Percentiles rank a stretch among this genome's conserved stretches.
Evolutionary conservation across 176 grass and related monocot species (phyloP).

Genomic region (Oryza brachyantha): DNA sequence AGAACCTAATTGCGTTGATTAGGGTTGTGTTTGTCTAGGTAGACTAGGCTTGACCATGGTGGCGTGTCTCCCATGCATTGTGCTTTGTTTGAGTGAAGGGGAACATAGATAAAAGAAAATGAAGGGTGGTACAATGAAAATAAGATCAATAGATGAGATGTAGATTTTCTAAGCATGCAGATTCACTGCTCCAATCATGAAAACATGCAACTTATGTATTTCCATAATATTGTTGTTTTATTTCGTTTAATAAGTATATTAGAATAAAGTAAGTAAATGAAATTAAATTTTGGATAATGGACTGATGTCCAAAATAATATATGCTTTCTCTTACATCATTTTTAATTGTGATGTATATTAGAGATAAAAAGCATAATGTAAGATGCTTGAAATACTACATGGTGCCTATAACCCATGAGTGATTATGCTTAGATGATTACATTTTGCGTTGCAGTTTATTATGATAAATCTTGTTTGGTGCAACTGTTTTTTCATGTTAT

Average conservation of each 20-base stretch:
- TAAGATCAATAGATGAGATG: not conserved
- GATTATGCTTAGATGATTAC: too few species aligned
- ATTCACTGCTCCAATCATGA: not conserved
- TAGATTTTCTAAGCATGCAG: not conserved
- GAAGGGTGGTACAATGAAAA: not conserved
- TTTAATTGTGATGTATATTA: too few species aligned
- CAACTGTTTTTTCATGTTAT: too few species aligned
- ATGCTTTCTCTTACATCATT: not conserved
- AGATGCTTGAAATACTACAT: too few species aligned
- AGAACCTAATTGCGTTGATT: not conserved
- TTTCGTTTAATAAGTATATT: not conserved
- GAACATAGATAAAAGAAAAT: not conserved
- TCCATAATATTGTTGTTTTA: not conserved
- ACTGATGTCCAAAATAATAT: not conserved
- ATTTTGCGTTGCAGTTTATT: too few species aligned
- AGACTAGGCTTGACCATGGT: not conserved
- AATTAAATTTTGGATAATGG: not conserved
- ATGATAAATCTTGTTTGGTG: too few species aligned
- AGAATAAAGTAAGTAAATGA: not conserved
- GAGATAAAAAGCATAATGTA: too few species aligned
- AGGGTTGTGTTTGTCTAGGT: not conserved
- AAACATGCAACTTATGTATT: not conserved
- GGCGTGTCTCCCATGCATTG: not conserved
- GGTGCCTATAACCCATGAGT: too few species aligned
- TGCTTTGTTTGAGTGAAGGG: slow-evolving; percentile 21